Conservation (phyloP, 1,284 basidiomycete genomes). For the Vanrija sp. region DNA sequence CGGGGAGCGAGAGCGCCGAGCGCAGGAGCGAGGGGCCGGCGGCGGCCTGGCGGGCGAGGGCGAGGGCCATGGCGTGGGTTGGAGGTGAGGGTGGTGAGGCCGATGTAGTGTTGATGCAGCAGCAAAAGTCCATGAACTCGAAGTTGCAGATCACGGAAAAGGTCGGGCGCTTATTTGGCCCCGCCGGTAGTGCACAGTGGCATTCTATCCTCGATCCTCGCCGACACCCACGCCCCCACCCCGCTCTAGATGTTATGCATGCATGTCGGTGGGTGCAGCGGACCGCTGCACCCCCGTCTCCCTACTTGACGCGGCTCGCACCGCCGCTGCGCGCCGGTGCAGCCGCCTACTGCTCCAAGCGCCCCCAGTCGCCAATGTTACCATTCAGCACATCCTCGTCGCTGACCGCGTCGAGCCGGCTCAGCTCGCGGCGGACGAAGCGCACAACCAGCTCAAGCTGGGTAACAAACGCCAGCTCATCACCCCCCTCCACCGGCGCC, state of each 20-base stretch:
- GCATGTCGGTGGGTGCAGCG: background rate
- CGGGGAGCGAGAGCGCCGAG: conserved; percentile 20
- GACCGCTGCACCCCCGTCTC: no score
- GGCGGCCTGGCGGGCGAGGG: conserved; percentile 10
- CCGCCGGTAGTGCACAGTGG: no score
- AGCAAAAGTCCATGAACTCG: background rate
- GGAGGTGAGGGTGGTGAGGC: background rate
- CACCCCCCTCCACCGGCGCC: conserved; percentile 19
- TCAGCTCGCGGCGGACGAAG: conserved; percentile 73
- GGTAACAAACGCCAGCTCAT: conserved; percentile 67
- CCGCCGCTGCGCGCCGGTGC: no score
- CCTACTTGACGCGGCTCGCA: background rate
- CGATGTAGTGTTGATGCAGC: background rate
- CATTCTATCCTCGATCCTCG: no score
- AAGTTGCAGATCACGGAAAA: background rate
- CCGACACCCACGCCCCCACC: no score
- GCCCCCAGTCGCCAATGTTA: conserved; percentile 46
- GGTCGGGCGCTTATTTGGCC: background rate
- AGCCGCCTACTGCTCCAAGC: conserved; percentile 10
- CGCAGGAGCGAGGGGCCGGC: conserved; percentile 17
- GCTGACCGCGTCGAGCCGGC: conserved; percentile 64
- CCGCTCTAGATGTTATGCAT: conserved; percentile 1
- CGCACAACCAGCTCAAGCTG: conserved; percentile 70
- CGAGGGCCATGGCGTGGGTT: conserved; percentile 19
- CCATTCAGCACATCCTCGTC: conserved; percentile 65